A percentile compares a stretch with the other conserved stretches of the same genome.
Evolutionary conservation across 2,329 filamentous ascomycete species (phyloP).

Genomic region (Trematosphaeria pertusa): DNA sequence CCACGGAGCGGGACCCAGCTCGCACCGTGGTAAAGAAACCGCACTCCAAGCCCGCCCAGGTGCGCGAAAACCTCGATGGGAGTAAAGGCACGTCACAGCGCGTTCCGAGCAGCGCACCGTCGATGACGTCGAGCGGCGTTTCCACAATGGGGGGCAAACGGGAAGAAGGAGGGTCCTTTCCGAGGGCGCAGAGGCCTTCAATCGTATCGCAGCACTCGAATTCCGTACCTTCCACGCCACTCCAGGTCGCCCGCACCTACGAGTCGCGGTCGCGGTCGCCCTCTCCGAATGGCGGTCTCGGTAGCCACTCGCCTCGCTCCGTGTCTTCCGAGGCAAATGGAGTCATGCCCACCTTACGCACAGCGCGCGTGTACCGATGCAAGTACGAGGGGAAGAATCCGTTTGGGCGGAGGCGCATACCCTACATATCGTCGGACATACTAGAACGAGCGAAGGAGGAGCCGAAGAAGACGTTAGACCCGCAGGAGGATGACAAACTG

Average conservation of each 20-base stretch:
- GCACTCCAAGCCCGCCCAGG: slow-evolving; percentile 32
- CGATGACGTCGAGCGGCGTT: slow-evolving; percentile 46
- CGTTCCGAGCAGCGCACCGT: slow-evolving; percentile 45
- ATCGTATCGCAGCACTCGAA: slow-evolving; percentile 74
- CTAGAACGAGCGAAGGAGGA: slow-evolving; percentile 73
- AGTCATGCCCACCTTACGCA: slow-evolving; percentile 70
- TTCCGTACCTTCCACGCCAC: slow-evolving; percentile 92
- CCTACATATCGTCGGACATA: slow-evolving; percentile 87
- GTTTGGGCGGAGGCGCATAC: slow-evolving; percentile 83
- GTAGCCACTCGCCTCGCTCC: slow-evolving; percentile 86
- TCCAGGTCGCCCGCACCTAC: slow-evolving; percentile 84
- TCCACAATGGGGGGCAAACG: slow-evolving; percentile 38
- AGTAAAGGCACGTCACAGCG: slow-evolving; percentile 37
- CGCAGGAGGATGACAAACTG: slow-evolving; percentile 60
- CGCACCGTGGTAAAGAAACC: slow-evolving; percentile 39
- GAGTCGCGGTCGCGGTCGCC: slow-evolving; percentile 78
- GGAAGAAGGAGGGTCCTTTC: slow-evolving; percentile 28
- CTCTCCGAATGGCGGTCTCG: slow-evolving; percentile 75
- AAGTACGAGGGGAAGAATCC: slow-evolving; percentile 88
- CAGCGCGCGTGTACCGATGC: slow-evolving; percentile 69
- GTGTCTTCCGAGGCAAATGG: slow-evolving; percentile 89
- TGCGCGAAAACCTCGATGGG: slow-evolving; percentile 47
- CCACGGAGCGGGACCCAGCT: slow-evolving; percentile 40
- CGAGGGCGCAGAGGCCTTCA: slow-evolving; percentile 53
- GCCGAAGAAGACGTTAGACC: slow-evolving; percentile 62